A percentile compares a stretch with the other conserved stretches of the same genome.
Conservation (phyloP, 768 basidiomycete genomes). For the Pleurotus eryngii region DNA sequence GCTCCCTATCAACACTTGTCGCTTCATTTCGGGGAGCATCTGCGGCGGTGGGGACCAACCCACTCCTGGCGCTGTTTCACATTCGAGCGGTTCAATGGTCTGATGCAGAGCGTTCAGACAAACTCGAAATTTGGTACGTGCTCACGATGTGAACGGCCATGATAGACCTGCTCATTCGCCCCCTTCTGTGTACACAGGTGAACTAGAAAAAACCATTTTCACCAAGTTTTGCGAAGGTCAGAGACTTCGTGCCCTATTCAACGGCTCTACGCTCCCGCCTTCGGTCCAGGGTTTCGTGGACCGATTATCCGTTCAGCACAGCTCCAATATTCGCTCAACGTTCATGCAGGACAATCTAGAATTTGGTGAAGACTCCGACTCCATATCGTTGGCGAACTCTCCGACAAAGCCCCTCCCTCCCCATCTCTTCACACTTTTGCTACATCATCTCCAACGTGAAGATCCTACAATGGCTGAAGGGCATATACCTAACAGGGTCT, state of each 20-base stretch:
- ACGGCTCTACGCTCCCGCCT: neutral
- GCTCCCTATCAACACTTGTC: slow-evolving; percentile 37
- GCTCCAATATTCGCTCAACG: slow-evolving; percentile 14
- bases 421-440: neutral
- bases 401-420: neutral
- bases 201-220: slow-evolving; percentile 26
- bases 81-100: slow-evolving; percentile 23
- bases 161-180: too few species aligned
- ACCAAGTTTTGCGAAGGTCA: slow-evolving; percentile 19
- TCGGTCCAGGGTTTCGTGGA: neutral
- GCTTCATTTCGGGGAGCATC: slow-evolving; percentile 29
- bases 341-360: slow-evolving; percentile 9
- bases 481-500: neutral
- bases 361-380: slow-evolving; percentile 8
- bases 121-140: slow-evolving; percentile 30
- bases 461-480: neutral
- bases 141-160: neutral
- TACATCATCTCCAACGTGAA: neutral
- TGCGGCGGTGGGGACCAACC: slow-evolving; percentile 31
- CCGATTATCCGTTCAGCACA: slow-evolving; percentile 7
- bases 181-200: slow-evolving; percentile 13
- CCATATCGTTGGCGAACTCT: neutral
- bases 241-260: slow-evolving; percentile 16
- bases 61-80: slow-evolving; percentile 28
- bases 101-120: slow-evolving; percentile 25